Conservation (phyloP, 495 filamentous ascomycete species). For the Symbiotaphrina buchneri region DNA sequence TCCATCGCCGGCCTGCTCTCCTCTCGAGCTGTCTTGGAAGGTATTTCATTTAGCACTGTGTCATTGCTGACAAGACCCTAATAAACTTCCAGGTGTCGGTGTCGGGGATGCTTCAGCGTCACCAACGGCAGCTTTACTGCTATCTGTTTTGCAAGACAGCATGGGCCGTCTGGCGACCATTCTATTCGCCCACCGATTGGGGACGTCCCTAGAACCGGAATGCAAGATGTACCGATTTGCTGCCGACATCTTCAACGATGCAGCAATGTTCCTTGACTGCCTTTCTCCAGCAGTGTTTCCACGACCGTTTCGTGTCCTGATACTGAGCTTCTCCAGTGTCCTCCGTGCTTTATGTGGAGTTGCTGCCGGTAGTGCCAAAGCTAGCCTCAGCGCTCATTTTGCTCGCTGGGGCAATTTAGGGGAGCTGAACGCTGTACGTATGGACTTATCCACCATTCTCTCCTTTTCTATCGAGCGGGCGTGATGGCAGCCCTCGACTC, state of each 20-base stretch:
- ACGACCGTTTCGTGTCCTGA: constrained; percentile 34
- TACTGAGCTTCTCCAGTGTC: constrained; percentile 56
- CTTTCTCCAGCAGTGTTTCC: constrained; percentile 56
- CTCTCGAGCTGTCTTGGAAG: constrained; percentile 76
- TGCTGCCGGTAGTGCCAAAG: constrained; percentile 73
- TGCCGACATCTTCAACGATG: constrained; percentile 85
- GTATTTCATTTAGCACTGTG: constrained; percentile 13
- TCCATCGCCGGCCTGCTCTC: constrained; percentile 78
- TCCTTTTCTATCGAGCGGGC: no score
- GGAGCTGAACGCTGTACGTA: constrained; percentile 71
- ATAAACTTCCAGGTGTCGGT: constrained; percentile 36
- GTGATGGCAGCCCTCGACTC: no score
- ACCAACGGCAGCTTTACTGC: constrained; percentile 67
- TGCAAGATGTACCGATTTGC: constrained; percentile 83
- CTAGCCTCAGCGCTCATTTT: constrained; percentile 81
- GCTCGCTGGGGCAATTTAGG: constrained; percentile 72
- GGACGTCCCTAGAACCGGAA: constrained; percentile 77
- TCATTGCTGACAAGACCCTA: neutral
- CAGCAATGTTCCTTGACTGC: constrained; percentile 74
- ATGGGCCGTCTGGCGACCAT: constrained; percentile 77
- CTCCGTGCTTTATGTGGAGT: constrained; percentile 73
- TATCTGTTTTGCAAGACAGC: constrained; percentile 69
- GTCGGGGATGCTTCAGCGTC: constrained; percentile 74
- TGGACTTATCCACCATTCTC: no score
- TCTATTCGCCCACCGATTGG: constrained; percentile 66